Evolutionary conservation across 495 filamentous ascomycete species (phyloP).

Genomic region (Platismatia glauca): DNA sequence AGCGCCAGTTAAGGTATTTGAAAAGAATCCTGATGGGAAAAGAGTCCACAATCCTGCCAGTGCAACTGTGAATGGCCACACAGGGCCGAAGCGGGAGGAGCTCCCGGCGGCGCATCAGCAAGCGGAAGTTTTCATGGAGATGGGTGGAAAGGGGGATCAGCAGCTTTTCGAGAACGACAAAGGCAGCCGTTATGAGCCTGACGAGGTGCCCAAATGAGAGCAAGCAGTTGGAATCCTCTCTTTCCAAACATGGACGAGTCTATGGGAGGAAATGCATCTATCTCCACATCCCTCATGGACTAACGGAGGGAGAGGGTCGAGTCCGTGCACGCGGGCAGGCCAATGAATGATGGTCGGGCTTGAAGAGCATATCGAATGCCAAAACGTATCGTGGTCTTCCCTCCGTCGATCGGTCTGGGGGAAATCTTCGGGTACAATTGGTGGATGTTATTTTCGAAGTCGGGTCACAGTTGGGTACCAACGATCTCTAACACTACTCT

Average conservation of each 20-base stretch:
- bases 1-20: constrained; percentile 63
- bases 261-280: neutral
- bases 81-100: constrained; percentile 35
- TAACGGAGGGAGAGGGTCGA: neutral
- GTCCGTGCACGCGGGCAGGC: too few species aligned
- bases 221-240: neutral
- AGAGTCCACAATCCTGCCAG: constrained; percentile 29
- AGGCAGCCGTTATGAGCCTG: constrained; percentile 36
- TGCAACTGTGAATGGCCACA: constrained; percentile 14
- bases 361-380: neutral
- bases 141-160: constrained; percentile 79
- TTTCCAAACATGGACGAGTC: neutral
- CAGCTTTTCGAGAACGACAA: constrained; percentile 58
- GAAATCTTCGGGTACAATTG: neutral
- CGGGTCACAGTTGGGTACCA: neutral
- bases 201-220: constrained; percentile 21
- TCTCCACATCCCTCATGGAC: neutral
- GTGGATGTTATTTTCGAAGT: neutral
- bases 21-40: constrained; percentile 58
- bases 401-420: neutral
- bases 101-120: constrained; percentile 55
- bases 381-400: neutral
- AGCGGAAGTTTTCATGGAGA: constrained; percentile 65
- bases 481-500: neutral
- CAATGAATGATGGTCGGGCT: neutral